Base-by-base conservation (phyloP, 2,329 filamentous ascomycete species). In the Apiospora malaysiana region DNA sequence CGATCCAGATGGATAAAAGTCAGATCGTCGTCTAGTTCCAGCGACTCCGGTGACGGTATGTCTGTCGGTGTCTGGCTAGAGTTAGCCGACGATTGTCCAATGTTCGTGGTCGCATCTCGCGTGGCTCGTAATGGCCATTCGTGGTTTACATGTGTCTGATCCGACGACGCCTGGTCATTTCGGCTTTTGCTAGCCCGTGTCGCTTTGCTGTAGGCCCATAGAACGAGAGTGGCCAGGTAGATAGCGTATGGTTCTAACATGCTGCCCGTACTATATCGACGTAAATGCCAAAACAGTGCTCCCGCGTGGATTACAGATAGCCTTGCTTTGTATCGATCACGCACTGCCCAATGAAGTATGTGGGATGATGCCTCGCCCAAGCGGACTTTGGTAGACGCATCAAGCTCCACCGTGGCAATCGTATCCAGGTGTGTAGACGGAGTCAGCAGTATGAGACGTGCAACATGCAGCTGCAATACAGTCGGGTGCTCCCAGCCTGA, bases 401-500 rank as follows among this genome's bases (percentile, higher is more conserved):
- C 45, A 6, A 47, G 18, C 21, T 18, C 18, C 5, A 47, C 18
- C 21, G 45, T 47, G 4, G 45, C 45, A 47, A 47, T n/a, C 2
- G 45, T 47, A 18, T 47, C 45, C 2, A 47, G 45, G 45, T 47
- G 45, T 47, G n/a, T 47, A 5, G 45, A 47, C 4, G 45, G 45
- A 7, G 45, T 47, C 2, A 47, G 18, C 1, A 47, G 45, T 1
- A 47, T 42, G 5, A 51, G 46, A 21, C 67, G 43, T n/a, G 46
- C 47, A 2, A 68, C 23, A 23, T 51, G 67, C 16, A 68, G 18
- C 47, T 68, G 67, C 6, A 68, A 40, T 32, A 68, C 40, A 2
- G 67, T 68, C 2, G 67, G 43, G 21, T 68, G 67, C 27, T 68
- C 67, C 67, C 67, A 68, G 27, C 43, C 67, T 40, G 45, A 68